Evolutionary conservation across 306 rosid species (phyloP).

Genomic region (Cajanus cajan): DNA sequence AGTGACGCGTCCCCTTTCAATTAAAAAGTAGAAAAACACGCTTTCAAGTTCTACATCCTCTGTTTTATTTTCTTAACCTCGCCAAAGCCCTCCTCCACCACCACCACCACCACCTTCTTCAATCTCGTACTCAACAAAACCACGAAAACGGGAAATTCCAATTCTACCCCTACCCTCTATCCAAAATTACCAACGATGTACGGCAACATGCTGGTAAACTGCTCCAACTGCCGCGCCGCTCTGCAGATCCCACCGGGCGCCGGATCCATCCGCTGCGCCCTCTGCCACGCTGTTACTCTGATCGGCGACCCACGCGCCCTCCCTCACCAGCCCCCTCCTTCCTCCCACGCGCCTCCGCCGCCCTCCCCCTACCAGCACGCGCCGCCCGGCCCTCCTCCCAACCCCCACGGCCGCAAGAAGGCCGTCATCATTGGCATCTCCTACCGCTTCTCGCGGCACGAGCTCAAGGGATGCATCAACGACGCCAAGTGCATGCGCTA

Average conservation of each 20-base stretch:
- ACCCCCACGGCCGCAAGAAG: slow-evolving; percentile 77
- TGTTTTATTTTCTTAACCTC: too few relatives aligned
- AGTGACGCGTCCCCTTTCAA: too few relatives aligned
- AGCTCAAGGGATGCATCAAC: slow-evolving; percentile 91
- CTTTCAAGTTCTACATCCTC: too few relatives aligned
- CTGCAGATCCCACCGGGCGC: slow-evolving; percentile 81
- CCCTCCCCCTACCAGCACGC: slow-evolving; percentile 54
- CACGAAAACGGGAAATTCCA: background rate
- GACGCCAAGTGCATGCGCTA: slow-evolving; percentile 91
- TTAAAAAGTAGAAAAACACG: too few relatives aligned
- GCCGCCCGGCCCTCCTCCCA: slow-evolving; percentile 65
- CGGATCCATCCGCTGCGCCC: slow-evolving; percentile 75
- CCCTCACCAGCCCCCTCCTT: slow-evolving; percentile 41
- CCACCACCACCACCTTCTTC: background rate
- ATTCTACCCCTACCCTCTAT: background rate
- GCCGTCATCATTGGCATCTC: slow-evolving; percentile 92
- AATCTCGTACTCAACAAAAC: background rate
- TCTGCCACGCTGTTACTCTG: slow-evolving; percentile 76
- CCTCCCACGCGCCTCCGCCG: slow-evolving; percentile 24
- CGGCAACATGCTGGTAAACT: slow-evolving; percentile 65
- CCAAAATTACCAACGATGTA: slow-evolving; percentile 19
- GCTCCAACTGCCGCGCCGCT: slow-evolving; percentile 77
- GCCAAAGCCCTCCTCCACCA: too few relatives aligned
- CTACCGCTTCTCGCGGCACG: slow-evolving; percentile 73
- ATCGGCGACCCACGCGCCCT: slow-evolving; percentile 66